Evolutionary conservation across 345 rosid species (phyloP).

Genomic region (Sisymbrium altissimum): DNA sequence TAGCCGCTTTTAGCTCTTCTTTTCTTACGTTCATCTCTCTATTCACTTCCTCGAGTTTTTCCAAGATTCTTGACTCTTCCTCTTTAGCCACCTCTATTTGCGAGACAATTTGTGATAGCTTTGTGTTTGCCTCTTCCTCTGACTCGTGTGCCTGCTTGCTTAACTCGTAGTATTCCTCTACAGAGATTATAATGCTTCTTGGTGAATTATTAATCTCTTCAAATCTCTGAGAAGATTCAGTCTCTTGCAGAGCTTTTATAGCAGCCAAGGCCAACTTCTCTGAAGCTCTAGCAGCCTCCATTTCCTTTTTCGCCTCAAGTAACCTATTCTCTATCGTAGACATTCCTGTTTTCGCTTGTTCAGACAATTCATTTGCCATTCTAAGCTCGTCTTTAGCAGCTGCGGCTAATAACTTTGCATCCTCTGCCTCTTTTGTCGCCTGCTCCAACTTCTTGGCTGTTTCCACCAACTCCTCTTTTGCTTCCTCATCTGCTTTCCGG

Average conservation of each 20-base stretch:
- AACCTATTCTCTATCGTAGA: constrained; percentile 62
- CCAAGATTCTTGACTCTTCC: constrained; percentile 55
- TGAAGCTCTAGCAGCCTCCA: constrained; percentile 82
- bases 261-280: constrained; percentile 85
- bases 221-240: constrained; percentile 49
- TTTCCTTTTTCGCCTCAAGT: constrained; percentile 69
- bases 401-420: constrained; percentile 60
- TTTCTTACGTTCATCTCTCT: constrained; percentile 52
- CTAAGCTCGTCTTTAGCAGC: constrained; percentile 66
- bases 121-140: constrained; percentile 72
- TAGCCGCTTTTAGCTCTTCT: constrained; percentile 60
- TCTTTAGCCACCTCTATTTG: constrained; percentile 79
- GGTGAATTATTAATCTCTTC: constrained; percentile 32
- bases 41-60: constrained; percentile 65
- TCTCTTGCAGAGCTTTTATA: constrained; percentile 81
- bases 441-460: constrained; percentile 65
- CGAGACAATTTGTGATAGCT: constrained; percentile 63
- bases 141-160: constrained; percentile 75
- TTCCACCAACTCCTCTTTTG: constrained; percentile 49
- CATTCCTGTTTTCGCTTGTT: constrained; percentile 75
- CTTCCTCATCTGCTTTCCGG: constrained; percentile 53
- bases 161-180: constrained; percentile 84
- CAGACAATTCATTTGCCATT: constrained; percentile 66
- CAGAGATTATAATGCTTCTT: constrained; percentile 61
- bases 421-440: constrained; percentile 75